Conservation (phyloP, 2,329 filamentous ascomycete species). For the Hymenoscyphus fraxineus region DNA sequence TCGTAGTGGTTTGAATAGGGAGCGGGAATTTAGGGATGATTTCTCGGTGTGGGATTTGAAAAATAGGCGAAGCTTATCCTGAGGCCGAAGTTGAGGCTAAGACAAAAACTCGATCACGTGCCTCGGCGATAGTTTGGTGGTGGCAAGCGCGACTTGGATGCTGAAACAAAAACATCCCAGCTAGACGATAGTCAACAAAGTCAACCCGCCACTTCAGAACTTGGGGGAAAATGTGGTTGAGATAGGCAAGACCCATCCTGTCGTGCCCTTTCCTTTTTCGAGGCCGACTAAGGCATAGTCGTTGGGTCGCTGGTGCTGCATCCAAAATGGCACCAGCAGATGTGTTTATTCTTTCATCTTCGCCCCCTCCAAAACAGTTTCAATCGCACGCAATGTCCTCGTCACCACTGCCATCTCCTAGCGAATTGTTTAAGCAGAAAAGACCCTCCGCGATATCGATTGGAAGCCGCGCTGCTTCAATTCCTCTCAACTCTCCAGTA, state of each 20-base stretch:
- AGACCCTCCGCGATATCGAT: constrained; percentile 33
- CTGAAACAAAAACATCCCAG: not conserved
- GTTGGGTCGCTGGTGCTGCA: constrained; percentile 3
- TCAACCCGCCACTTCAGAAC: constrained; percentile 1
- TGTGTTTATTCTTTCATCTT: constrained; percentile 34
- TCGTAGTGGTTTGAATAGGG: constrained; percentile 10
- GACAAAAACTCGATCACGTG: constrained; percentile 2
- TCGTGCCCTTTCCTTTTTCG: constrained; percentile 23
- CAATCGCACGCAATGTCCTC: constrained; percentile 27
- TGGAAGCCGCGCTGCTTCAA: constrained; percentile 38
- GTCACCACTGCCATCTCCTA: constrained; percentile 47
- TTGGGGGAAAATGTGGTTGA: constrained; percentile 11
- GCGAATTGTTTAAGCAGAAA: constrained; percentile 44
- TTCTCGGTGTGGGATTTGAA: constrained; percentile 9
- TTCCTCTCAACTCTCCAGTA: constrained; percentile 37
- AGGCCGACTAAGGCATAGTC: constrained; percentile 27
- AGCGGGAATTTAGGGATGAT: not conserved
- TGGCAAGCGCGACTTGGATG: constrained; percentile 4
- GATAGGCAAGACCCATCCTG: constrained; percentile 19
- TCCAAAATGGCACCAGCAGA: constrained; percentile 39
- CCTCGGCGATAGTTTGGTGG: constrained; percentile 4
- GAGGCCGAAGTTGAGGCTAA: constrained; percentile 1
- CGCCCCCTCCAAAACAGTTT: constrained; percentile 22
- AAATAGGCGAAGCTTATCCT: constrained; percentile 2
- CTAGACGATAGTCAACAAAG: constrained; percentile 1